These are phyloP conservation scores for Eucommia ulmoides DNA, from an alignment of 257 asterid genomes.

Conservation along the genomic window DNA sequence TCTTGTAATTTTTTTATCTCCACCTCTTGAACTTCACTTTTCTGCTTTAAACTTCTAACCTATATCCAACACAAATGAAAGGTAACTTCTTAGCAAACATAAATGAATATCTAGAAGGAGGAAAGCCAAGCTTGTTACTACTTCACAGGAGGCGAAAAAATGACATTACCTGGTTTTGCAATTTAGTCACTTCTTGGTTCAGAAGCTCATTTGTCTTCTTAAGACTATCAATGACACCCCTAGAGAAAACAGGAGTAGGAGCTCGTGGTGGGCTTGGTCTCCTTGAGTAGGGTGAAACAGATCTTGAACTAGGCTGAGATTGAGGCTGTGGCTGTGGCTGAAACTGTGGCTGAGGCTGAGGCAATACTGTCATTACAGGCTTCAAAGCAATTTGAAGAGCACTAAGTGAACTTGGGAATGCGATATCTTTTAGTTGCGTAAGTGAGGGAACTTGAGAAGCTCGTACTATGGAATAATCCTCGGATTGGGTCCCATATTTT, in stretches of 20 bases:
- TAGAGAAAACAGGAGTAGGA: conserved; percentile 57
- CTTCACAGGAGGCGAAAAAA: conserved; percentile 1
- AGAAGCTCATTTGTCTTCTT: conserved; percentile 67
- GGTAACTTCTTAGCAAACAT: too few species aligned
- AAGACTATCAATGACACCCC: conserved; percentile 73
- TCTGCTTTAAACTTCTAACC: conserved; percentile 59
- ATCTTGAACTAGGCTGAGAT: conserved; percentile 44
- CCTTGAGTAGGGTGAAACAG: conserved; percentile 81
- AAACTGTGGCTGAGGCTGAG: conserved; percentile 19
- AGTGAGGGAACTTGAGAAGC: conserved; percentile 93
- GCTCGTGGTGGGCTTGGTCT: conserved; percentile 84
- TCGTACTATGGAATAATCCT: conserved; percentile 42
- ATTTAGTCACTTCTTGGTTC: conserved; percentile 60
- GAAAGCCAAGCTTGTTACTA: not conserved
- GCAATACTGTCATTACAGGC: conserved; percentile 36
- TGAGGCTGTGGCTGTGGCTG: conserved; percentile 27
- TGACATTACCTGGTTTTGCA: conserved; percentile 51
- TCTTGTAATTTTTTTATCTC: conserved; percentile 51
- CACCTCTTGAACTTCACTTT: conserved; percentile 47
- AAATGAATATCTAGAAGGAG: not conserved
- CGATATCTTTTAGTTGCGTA: conserved; percentile 70
- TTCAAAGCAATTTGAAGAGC: conserved; percentile 74
- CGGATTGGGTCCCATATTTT: conserved; percentile 28
- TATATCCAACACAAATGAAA: conserved; percentile 11
- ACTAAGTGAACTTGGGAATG: conserved; percentile 90